phyloP scores from a whole-genome alignment of 2,329 filamentous ascomycete species.

The Coniochaeta pulveracea region DNA sequence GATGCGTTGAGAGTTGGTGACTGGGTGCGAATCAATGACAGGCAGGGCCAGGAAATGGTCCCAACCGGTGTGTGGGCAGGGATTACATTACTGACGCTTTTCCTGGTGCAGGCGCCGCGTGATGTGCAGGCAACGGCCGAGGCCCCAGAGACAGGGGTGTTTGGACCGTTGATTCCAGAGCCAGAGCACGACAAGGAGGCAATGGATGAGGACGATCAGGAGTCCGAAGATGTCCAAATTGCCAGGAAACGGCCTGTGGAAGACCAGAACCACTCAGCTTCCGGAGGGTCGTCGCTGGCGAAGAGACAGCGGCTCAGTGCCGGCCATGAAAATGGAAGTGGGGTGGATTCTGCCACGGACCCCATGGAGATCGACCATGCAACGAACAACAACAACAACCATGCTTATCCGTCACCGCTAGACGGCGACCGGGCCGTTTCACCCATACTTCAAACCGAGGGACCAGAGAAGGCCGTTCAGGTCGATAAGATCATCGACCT shows the following conservation, averaged over 20 bases:
- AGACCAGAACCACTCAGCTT: conserved; percentile 39
- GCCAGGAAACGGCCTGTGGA: conserved; percentile 40
- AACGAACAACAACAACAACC: conserved; percentile 29
- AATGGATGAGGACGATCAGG: conserved; percentile 20
- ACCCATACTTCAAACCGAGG: conserved; percentile 43
- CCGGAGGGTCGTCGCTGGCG: too few species aligned
- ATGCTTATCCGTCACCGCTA: conserved; percentile 55
- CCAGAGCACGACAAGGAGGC: conserved; percentile 25
- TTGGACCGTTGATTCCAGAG: conserved; percentile 41
- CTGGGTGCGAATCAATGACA: conserved; percentile 8
- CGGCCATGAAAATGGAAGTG: conserved; percentile 42
- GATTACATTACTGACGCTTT: conserved; percentile 29
- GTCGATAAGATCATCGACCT: conserved; percentile 53
- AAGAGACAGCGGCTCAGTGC: conserved; percentile 52
- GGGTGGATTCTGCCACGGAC: conserved; percentile 35
- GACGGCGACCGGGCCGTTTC: conserved; percentile 44
- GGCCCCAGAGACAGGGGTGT: conserved; percentile 38
- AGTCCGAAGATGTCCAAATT: conserved; percentile 28
- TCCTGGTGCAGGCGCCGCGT: conserved; percentile 35
- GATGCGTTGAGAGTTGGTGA: background rate
- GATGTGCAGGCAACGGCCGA: conserved; percentile 34
- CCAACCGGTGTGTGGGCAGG: conserved; percentile 6
- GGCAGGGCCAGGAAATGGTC: too few species aligned
- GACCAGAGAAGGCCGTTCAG: conserved; percentile 53
- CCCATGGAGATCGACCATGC: conserved; percentile 50